Conservation (phyloP, 768 basidiomycete genomes). For the Naganishia kalamii region DNA sequence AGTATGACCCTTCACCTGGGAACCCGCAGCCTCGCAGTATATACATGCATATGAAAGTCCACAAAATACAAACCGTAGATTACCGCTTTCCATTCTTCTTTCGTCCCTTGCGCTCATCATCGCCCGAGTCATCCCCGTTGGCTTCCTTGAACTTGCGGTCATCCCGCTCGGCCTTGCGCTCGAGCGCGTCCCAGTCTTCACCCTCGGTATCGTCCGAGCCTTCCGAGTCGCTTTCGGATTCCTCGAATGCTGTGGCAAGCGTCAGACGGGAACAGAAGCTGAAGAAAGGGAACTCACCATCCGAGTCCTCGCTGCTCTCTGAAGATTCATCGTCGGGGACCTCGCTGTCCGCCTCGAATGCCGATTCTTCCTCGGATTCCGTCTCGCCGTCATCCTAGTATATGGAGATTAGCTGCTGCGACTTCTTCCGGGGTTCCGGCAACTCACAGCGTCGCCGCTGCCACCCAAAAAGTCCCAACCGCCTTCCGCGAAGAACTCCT, state of each 20-base stretch:
- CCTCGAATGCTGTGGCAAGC: conserved; percentile 29
- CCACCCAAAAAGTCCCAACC: conserved; percentile 87
- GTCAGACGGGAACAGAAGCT: neutral
- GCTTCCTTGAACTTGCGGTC: conserved; percentile 49
- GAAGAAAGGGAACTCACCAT: conserved; percentile 15
- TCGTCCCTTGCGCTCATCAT: conserved; percentile 41
- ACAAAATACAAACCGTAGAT: neutral
- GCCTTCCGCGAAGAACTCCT: conserved; percentile 91
- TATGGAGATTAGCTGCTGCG: neutral
- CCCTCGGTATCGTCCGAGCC: conserved; percentile 50
- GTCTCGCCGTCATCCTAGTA: conserved; percentile 26
- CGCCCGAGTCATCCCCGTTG: conserved; percentile 34
- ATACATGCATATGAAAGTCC: neutral
- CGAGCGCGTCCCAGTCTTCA: conserved; percentile 94
- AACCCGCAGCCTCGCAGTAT: neutral
- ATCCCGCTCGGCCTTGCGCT: conserved; percentile 81
- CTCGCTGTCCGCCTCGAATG: conserved; percentile 45
- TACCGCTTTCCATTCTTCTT: conserved; percentile 30
- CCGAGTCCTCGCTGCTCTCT: conserved; percentile 26
- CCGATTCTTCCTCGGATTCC: conserved; percentile 35
- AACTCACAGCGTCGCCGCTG: conserved; percentile 60
- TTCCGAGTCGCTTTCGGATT: conserved; percentile 32
- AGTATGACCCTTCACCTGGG: neutral
- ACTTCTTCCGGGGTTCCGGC: conserved; percentile 40
- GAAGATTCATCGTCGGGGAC: conserved; percentile 52